phyloP scores from a whole-genome alignment of 371 early-diverging fungal genomes.

The Mucor irregularis region DNA sequence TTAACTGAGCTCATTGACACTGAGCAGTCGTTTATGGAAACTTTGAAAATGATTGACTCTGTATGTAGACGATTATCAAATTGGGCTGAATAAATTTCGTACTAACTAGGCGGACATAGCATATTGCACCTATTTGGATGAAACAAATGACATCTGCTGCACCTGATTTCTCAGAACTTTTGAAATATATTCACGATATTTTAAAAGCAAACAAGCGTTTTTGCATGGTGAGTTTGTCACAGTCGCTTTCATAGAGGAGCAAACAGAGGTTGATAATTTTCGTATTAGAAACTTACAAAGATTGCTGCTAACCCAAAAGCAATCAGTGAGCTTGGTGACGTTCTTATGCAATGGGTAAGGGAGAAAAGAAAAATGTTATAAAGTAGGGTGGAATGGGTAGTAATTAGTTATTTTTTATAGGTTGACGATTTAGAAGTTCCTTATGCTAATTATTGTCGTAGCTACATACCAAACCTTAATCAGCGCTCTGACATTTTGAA shows the following conservation, averaged over 20 bases:
- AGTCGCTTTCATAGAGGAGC: background rate
- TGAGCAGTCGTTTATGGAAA: slow-evolving; percentile 47
- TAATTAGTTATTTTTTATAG: slow-evolving; percentile 18
- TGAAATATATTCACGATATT: slow-evolving; percentile 41
- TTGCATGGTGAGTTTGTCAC: slow-evolving; percentile 32
- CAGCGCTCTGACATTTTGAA: slow-evolving; percentile 36
- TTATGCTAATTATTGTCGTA: slow-evolving; percentile 49
- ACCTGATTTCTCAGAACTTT: slow-evolving; percentile 48
- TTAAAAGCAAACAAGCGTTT: slow-evolving; percentile 49
- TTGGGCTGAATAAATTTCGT: background rate
- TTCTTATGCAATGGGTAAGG: slow-evolving; percentile 53
- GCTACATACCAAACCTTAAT: slow-evolving; percentile 39
- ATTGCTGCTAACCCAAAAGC: slow-evolving; percentile 35
- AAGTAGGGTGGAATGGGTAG: too few species aligned
- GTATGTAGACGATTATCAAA: slow-evolving; percentile 24
- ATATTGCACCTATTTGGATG: slow-evolving; percentile 56
- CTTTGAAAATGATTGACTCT: slow-evolving; percentile 47
- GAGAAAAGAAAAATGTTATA: background rate
- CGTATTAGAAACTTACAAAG: slow-evolving; percentile 30
- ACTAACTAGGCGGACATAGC: slow-evolving; percentile 22
- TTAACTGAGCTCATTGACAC: slow-evolving; percentile 51
- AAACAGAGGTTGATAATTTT: background rate
- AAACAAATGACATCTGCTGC: slow-evolving; percentile 46
- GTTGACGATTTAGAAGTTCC: slow-evolving; percentile 53
- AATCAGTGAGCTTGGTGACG: slow-evolving; percentile 39